phyloP scores from a whole-genome alignment of 306 rosid species.

The Acacia crassicarpa region DNA sequence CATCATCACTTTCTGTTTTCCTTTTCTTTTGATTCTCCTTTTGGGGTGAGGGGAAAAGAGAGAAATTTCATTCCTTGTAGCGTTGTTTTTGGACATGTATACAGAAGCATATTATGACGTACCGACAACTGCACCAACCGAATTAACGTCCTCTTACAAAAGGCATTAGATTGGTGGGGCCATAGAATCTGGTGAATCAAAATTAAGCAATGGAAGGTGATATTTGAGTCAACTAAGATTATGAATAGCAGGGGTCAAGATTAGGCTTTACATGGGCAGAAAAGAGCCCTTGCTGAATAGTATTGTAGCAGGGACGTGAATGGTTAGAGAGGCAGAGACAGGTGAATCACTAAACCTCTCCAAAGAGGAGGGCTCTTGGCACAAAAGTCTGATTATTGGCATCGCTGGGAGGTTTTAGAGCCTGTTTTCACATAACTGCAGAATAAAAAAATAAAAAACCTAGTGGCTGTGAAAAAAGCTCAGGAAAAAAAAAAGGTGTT shows the following conservation, averaged over 20 bases:
- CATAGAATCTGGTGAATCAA: constrained; percentile 27
- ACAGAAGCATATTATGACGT: constrained; percentile 17
- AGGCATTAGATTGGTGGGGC: constrained; percentile 8
- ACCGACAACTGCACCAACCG: constrained; percentile 47
- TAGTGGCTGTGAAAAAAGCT: no score
- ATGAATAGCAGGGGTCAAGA: not conserved
- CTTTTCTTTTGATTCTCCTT: constrained; percentile 13
- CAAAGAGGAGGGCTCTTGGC: not conserved
- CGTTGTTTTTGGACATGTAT: constrained; percentile 9
- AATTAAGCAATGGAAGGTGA: not conserved
- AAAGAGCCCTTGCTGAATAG: not conserved
- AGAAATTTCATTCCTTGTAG: constrained; percentile 33
- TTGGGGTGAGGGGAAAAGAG: constrained; percentile 25
- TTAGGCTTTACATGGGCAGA: not conserved
- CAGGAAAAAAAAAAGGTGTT: no score
- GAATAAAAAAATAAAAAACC: no score
- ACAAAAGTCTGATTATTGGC: not conserved
- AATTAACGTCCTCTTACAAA: constrained; percentile 37
- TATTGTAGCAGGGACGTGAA: not conserved
- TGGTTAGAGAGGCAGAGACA: not conserved
- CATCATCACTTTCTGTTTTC: constrained; percentile 25
- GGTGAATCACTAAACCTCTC: not conserved
- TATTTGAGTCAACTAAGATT: not conserved
- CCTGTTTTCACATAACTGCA: no score
- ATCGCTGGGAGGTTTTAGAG: not conserved